Conservation (phyloP, 768 basidiomycete genomes). For the Panus rudis region DNA sequence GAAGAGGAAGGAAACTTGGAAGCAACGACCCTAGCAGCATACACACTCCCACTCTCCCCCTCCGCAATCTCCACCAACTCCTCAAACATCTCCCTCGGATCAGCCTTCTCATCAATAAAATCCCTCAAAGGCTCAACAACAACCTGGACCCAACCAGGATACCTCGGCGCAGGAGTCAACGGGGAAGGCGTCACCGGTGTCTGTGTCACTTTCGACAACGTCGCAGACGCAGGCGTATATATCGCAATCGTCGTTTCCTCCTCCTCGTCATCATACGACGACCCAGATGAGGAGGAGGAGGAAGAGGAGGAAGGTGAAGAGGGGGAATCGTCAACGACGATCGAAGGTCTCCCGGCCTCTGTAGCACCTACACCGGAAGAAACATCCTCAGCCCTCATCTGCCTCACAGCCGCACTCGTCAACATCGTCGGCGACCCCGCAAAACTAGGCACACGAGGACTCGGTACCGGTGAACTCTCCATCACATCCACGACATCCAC, state of each 20-base stretch:
- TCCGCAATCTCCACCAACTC: slow-evolving; percentile 76
- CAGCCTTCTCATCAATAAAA: slow-evolving; percentile 55
- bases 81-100: slow-evolving; percentile 58
- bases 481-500: no score
- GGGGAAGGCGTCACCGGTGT: slow-evolving; percentile 25
- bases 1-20: background rate
- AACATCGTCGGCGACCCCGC: slow-evolving; percentile 10
- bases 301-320: no score
- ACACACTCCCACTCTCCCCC: slow-evolving; percentile 75
- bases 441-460: slow-evolving; percentile 16
- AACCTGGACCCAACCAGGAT: slow-evolving; percentile 56
- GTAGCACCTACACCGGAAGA: no score
- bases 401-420: slow-evolving; percentile 11
- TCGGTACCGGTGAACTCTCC: slow-evolving; percentile 18
- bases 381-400: no score
- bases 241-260: slow-evolving; percentile 2
- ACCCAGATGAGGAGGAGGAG: slow-evolving; percentile 4
- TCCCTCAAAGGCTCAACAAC: slow-evolving; percentile 52
- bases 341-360: slow-evolving; percentile 13
- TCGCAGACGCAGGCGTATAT: slow-evolving; percentile 15
- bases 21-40: slow-evolving; percentile 30
- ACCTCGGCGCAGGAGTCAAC: slow-evolving; percentile 39
- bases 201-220: no score
- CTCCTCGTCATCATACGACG: no score
- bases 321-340: slow-evolving; percentile 16